A percentile compares a stretch with the other conserved stretches of the same genome.
phyloP scores from a whole-genome alignment of 1,139 yeast genomes.

The Protomyces gravidus region DNA sequence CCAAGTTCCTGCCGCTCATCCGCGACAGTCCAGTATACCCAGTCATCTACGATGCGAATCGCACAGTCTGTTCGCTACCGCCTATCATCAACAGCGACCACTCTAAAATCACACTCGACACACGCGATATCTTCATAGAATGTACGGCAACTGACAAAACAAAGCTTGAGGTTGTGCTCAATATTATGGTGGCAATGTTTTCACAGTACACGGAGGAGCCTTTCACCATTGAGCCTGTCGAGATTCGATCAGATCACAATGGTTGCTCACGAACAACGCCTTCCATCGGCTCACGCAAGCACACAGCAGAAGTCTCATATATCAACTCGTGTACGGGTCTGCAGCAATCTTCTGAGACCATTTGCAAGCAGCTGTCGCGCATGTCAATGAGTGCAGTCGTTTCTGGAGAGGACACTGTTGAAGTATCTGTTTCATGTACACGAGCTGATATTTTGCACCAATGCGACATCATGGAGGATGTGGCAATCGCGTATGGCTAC shows the following conservation, averaged over 20 bases:
- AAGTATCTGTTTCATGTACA: conserved; percentile 81
- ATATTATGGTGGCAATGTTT: conserved; percentile 93
- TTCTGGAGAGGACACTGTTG: conserved; percentile 51
- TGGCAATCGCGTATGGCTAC: conserved; percentile 93
- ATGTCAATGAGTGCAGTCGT: conserved; percentile 74
- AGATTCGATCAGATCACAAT: conserved; percentile 79
- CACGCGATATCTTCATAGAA: conserved; percentile 86
- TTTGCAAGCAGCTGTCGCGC: conserved; percentile 62
- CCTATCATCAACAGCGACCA: conserved; percentile 93
- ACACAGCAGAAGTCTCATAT: conserved; percentile 74
- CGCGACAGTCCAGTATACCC: conserved; percentile 88
- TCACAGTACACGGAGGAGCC: conserved; percentile 75
- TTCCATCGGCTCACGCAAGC: conserved; percentile 58
- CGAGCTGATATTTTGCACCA: conserved; percentile 95
- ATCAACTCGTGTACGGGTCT: conserved; percentile 91
- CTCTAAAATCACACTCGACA: conserved; percentile 79
- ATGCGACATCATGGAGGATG: conserved; percentile 99
- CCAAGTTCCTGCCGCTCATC: conserved; percentile 82
- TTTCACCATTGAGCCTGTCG: conserved; percentile 71
- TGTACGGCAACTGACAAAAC: conserved; percentile 94
- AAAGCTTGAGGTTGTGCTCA: conserved; percentile 83
- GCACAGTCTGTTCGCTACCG: conserved; percentile 85
- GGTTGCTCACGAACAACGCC: conserved; percentile 75
- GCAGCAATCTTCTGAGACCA: conserved; percentile 62
- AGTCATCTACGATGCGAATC: conserved; percentile 72